phyloP scores from a whole-genome alignment of 148 eudicot species.

The Cornus florida region DNA sequence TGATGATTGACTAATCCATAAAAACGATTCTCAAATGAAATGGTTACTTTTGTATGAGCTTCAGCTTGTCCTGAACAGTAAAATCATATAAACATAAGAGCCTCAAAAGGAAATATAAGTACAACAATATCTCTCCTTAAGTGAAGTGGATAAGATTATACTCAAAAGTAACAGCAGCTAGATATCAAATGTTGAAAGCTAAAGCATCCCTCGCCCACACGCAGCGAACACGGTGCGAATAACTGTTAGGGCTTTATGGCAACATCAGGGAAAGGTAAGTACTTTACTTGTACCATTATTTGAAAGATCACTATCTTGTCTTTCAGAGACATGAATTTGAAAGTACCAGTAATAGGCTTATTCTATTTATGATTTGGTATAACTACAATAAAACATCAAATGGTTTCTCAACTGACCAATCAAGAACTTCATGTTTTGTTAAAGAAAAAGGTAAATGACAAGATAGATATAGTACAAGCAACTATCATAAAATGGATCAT shows the following conservation, averaged over 20 bases:
- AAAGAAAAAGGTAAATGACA: background rate
- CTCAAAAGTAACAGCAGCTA: slow-evolving; percentile 1
- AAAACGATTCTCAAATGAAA: slow-evolving; percentile 17
- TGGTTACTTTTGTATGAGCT: background rate
- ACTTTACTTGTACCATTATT: slow-evolving; percentile 26
- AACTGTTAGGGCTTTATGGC: slow-evolving; percentile 21
- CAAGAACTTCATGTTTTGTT: background rate
- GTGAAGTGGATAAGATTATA: slow-evolving; percentile 22
- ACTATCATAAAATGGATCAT: background rate
- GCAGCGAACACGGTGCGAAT: background rate
- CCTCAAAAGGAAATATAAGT: slow-evolving; percentile 42
- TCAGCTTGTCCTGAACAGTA: slow-evolving; percentile 17
- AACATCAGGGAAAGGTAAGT: slow-evolving; percentile 21
- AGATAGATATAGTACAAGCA: background rate
- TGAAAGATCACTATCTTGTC: slow-evolving; percentile 15
- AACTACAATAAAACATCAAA: slow-evolving; percentile 1
- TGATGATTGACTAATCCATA: slow-evolving; percentile 28
- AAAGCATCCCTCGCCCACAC: background rate
- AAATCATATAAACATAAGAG: slow-evolving; percentile 23
- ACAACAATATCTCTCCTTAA: slow-evolving; percentile 29
- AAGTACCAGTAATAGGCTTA: slow-evolving; percentile 10
- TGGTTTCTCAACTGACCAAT: slow-evolving; percentile 1
- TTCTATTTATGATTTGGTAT: background rate
- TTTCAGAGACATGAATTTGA: slow-evolving; percentile 9
- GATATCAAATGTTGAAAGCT: slow-evolving; percentile 7